phyloP scores from a whole-genome alignment of 495 filamentous ascomycete species.

The Neurospora hispaniola region DNA sequence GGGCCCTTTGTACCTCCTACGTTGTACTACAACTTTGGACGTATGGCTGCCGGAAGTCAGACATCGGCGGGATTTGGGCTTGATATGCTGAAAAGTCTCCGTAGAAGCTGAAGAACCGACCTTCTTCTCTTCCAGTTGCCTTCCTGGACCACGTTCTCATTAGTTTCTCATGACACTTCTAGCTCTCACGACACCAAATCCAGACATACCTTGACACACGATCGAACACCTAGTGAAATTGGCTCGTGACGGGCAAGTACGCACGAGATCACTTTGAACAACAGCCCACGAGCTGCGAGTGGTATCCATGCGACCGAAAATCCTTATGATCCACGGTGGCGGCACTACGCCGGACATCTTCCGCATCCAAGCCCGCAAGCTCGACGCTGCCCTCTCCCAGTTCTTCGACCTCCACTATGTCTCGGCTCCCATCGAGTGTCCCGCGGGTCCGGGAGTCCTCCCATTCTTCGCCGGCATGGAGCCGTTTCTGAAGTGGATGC shows the following conservation, averaged over 20 bases:
- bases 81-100: background rate
- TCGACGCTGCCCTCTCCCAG: slow-evolving; percentile 9
- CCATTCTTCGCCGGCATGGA: slow-evolving; percentile 18
- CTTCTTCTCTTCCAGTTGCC: background rate
- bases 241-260: background rate
- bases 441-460: slow-evolving; percentile 15
- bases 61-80: background rate
- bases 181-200: background rate
- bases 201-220: background rate
- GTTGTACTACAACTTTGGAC: background rate
- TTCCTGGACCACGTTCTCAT: background rate
- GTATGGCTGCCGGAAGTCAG: background rate
- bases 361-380: slow-evolving; percentile 17
- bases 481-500: slow-evolving; percentile 17
- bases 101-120: background rate
- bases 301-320: slow-evolving; percentile 7
- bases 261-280: background rate
- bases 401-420: slow-evolving; percentile 19
- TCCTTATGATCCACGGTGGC: slow-evolving; percentile 20
- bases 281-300: background rate
- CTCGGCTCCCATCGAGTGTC: slow-evolving; percentile 6
- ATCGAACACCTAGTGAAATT: background rate
- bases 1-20: background rate
- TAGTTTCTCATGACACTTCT: background rate
- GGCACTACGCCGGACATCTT: slow-evolving; percentile 20